Conservation (phyloP, 2,329 filamentous ascomycete species). For the Leptographium radiaticola region DNA sequence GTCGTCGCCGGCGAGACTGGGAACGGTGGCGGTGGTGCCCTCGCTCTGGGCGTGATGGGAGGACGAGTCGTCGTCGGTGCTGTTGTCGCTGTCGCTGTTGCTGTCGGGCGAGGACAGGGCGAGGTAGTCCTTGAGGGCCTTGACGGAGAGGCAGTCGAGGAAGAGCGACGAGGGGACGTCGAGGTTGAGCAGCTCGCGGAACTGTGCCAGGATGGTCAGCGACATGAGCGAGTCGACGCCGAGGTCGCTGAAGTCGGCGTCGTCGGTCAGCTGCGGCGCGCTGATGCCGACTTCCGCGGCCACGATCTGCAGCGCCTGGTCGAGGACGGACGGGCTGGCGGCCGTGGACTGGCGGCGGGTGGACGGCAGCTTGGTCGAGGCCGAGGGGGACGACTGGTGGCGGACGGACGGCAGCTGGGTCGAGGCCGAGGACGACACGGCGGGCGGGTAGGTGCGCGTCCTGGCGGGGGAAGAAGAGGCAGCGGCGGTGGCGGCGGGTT, state of each 20-base stretch:
- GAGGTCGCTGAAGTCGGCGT: conserved; percentile 20
- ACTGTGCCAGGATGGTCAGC: conserved; percentile 18
- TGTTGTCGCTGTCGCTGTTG: background rate
- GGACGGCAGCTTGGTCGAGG: conserved; percentile 16
- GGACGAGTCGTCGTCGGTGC: background rate
- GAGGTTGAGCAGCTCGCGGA: conserved; percentile 19
- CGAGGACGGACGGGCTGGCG: conserved; percentile 5
- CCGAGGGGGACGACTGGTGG: conserved; percentile 4
- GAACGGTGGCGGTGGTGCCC: background rate
- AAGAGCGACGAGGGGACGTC: conserved; percentile 18
- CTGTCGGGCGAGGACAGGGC: background rate
- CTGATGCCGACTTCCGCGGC: conserved; percentile 45
- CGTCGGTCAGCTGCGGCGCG: conserved; percentile 28
- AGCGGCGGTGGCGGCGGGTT: background rate
- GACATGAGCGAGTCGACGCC: conserved; percentile 24
- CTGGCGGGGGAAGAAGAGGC: background rate
- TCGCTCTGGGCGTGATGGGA: background rate
- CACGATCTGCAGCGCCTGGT: conserved; percentile 19
- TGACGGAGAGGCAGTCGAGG: conserved; percentile 21
- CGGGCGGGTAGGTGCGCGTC: background rate
- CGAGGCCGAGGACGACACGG: background rate
- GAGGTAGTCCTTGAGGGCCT: conserved; percentile 14
- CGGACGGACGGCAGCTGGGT: background rate
- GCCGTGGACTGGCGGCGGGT: conserved; percentile 12
- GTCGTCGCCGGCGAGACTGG: background rate